Evolutionary conservation across 495 filamentous ascomycete genomes (phyloP).

Genomic region (Podospora tetraspora): DNA sequence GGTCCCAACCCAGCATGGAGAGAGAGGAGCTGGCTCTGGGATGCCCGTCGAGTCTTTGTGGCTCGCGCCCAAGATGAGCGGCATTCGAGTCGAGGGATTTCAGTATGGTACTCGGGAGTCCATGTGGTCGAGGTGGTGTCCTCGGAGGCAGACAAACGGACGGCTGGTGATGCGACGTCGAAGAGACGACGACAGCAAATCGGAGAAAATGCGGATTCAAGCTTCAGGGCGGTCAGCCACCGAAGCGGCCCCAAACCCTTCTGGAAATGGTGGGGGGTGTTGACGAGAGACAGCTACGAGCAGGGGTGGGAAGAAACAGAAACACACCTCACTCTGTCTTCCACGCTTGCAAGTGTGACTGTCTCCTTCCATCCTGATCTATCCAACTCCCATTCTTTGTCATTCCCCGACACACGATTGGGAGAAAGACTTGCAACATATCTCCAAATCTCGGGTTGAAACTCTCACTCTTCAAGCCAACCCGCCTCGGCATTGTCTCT

Average conservation of each 20-base stretch:
- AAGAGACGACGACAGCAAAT: neutral
- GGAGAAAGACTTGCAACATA: neutral
- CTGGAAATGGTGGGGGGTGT: neutral
- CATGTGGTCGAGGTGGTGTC: neutral
- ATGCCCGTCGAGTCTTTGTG: neutral
- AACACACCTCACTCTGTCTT: neutral
- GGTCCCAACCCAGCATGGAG: neutral
- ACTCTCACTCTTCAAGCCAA: neutral
- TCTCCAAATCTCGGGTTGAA: neutral
- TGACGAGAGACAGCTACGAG: neutral
- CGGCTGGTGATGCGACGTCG: conserved; percentile 2
- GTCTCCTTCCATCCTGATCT: no score
- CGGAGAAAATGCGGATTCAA: conserved; percentile 6
- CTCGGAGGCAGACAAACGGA: neutral
- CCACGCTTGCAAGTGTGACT: neutral
- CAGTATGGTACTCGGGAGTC: neutral
- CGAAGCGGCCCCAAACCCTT: neutral
- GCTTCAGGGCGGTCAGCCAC: neutral
- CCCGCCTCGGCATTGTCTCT: neutral
- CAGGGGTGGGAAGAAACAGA: neutral
- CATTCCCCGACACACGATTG: no score
- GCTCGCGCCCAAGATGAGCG: neutral
- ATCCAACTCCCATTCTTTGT: no score
- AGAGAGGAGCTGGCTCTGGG: neutral
- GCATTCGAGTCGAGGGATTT: neutral